A percentile compares a stretch with the other conserved stretches of the same genome.
phyloP scores from a whole-genome alignment of 208 protist species.

The Strigomonas culicis region DNA sequence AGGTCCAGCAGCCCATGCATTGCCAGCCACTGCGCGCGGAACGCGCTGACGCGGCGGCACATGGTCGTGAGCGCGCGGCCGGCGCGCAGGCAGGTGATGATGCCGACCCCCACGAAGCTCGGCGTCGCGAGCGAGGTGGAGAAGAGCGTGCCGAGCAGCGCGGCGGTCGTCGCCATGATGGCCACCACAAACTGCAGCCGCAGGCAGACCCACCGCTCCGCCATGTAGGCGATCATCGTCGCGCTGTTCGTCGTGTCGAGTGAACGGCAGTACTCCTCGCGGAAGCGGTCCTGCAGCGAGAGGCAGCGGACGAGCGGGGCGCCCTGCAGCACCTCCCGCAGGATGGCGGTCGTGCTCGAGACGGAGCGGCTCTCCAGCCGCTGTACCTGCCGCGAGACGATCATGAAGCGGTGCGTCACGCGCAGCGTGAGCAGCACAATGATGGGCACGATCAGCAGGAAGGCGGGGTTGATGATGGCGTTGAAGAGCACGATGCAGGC shows the following conservation, averaged over 20 bases:
- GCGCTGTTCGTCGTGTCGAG: constrained; percentile 63
- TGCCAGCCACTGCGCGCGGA: constrained; percentile 45
- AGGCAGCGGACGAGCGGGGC: constrained; percentile 52
- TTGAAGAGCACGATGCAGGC: constrained; percentile 40
- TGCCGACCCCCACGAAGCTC: constrained; percentile 42
- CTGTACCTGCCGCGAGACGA: constrained; percentile 47
- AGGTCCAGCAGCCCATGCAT: constrained; percentile 54
- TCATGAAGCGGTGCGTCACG: constrained; percentile 39
- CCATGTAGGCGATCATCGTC: constrained; percentile 45
- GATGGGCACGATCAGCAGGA: constrained; percentile 50
- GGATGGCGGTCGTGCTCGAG: constrained; percentile 38
- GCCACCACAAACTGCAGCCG: constrained; percentile 42
- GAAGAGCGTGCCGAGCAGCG: constrained; percentile 48
- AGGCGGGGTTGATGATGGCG: constrained; percentile 44
- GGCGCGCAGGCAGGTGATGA: constrained; percentile 37
- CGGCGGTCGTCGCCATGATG: constrained; percentile 35
- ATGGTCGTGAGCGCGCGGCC: constrained; percentile 34
- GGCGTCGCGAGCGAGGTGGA: constrained; percentile 27
- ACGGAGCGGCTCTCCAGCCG: constrained; percentile 47
- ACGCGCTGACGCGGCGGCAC: constrained; percentile 30
- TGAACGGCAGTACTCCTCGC: constrained; percentile 64
- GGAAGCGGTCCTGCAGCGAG: constrained; percentile 47
- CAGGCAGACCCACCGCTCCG: constrained; percentile 57
- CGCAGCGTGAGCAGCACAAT: constrained; percentile 35
- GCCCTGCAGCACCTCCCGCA: constrained; percentile 53